These are phyloP conservation scores for Rasamsonia emersonii DNA, from an alignment of 2,329 filamentous ascomycete species.

Conservation along the genomic window DNA sequence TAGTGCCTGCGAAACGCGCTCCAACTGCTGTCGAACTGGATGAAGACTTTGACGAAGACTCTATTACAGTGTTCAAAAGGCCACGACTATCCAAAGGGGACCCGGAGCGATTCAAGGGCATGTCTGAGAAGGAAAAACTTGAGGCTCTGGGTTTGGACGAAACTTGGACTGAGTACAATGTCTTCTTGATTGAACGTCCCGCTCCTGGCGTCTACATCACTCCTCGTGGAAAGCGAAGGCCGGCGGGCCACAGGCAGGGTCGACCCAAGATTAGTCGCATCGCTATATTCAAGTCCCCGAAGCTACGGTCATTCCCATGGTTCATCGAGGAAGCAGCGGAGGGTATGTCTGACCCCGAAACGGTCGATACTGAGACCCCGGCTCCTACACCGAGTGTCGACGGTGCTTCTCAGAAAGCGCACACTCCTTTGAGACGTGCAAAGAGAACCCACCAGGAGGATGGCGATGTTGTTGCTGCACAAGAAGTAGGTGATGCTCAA, in stretches of 20 bases:
- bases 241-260: slow-evolving; percentile 28
- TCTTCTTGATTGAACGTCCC: slow-evolving; percentile 28
- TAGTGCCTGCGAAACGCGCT: neutral
- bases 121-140: slow-evolving; percentile 31
- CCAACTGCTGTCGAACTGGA: slow-evolving; percentile 7
- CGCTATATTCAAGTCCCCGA: slow-evolving; percentile 30
- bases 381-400: neutral
- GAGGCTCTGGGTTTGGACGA: slow-evolving; percentile 33
- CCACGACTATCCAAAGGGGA: slow-evolving; percentile 11
- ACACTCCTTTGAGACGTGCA: slow-evolving; percentile 3
- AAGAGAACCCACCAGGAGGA: slow-evolving; percentile 10
- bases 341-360: neutral
- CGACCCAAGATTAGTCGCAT: slow-evolving; percentile 31
- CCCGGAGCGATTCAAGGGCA: slow-evolving; percentile 15
- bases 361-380: neutral
- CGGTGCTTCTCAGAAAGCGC: slow-evolving; percentile 1
- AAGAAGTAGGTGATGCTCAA: slow-evolving; percentile 4
- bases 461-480: too few species aligned
- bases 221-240: slow-evolving; percentile 27
- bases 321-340: slow-evolving; percentile 14
- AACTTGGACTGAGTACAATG: slow-evolving; percentile 33
- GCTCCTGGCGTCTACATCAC: slow-evolving; percentile 34
- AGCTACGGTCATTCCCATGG: slow-evolving; percentile 26
- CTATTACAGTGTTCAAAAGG: slow-evolving; percentile 1
- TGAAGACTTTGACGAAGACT: slow-evolving; percentile 5